Base-by-base conservation (phyloP, 345 rosid species). In the Rubroshorea leprosula region DNA sequence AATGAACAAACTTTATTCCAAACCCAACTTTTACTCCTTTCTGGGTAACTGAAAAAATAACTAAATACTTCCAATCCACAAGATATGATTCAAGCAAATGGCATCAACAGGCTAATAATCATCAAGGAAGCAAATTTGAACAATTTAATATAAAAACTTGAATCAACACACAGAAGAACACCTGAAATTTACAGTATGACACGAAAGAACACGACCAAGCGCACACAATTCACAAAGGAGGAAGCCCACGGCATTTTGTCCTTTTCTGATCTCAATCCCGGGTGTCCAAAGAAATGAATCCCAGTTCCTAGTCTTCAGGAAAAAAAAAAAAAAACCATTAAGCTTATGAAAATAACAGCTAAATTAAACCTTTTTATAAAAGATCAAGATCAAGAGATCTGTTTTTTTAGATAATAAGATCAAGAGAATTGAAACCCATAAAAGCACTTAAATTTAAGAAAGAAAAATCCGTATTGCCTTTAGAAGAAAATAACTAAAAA, bases 211-310 rank as follows among this genome's bases (percentile, higher is more conserved):
- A 79, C 87, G 73, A 74, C 84, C 77, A 89, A 69, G 55, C 87
- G 87, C 56, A 82, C 79, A 62, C 72, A 78, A 61, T 80, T 78
- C 82, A 86, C 74, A 64, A 79, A n/a, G n/a, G n/a, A n/a, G n/a
- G n/a, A 81, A 70, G 74, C 75, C 91, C 95, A 79, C 53, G 91
- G 86, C 97, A 89, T 89, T 74, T 82, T 84, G 79, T 51, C 61
- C 49, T 68, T 58, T 59, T 65, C 50, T n/a, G n/a, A 54, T 56
- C 27, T 62, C 55, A 74, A 61, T 47, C 64, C 55, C 57, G 38
- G 66, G 54, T 62, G 27, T 31, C 24, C 7, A 18, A 4, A 24
- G 13, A 13, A 43, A 21, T 5, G 3, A 47, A 55, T 21, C 53
- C 38, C 39, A 70, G 55, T 35, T 66, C 22, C 70, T n/a, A n/a